Evolutionary conservation across 495 filamentous ascomycete genomes (phyloP), one percentile per base, ranked within the genome.

Genomic region (Melanomma pulvis-pyrius): DNA sequence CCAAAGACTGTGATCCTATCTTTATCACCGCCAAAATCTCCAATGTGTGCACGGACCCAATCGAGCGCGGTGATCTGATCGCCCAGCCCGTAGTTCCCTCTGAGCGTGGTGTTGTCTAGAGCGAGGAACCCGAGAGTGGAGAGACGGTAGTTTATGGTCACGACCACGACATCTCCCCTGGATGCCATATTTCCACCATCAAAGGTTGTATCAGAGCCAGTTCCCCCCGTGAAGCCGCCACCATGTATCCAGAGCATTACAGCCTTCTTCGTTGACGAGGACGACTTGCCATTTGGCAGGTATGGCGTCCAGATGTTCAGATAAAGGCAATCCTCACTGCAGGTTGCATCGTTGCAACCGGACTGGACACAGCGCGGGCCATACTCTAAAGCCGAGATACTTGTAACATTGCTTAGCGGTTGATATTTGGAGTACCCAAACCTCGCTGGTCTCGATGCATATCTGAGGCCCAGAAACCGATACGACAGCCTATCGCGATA

Each of bases 231-330:
- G 49, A 72, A 74, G 4, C 55, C 74, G 25, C 77, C 73, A 9
- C 74, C 75, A 50, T 76, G 64, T 41, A 76, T 73, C 69, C 78
- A 77, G 59, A 82, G 71, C 71, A 81, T 82, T 0, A 87, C 83
- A 19, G 83, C 79, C 61, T 79, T 82, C 46, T 81, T 63, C 28
- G 59, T 72, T 4, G 65, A 57, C 9, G 39, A 52, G 17, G 63
- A 15, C 19, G 7, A 67, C 25, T 62, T 67, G 8, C 74, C 72
- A 9, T 72, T 75, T 0, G 83, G 83, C 0, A 86, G 76, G 56
- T 79, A 79, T 6, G 81, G 75, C 1, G 80, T 84, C 80, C 79
- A 84, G 53, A 86, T 76, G 60, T 84, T 84, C n/a, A 85, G 72
- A 60, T 82, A 82, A 17, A 83, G 72, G 53, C 82, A 85, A 55